Conservation (phyloP, 1,284 basidiomycete species). For the Microbotryum lychnidis-dioicae region DNA sequence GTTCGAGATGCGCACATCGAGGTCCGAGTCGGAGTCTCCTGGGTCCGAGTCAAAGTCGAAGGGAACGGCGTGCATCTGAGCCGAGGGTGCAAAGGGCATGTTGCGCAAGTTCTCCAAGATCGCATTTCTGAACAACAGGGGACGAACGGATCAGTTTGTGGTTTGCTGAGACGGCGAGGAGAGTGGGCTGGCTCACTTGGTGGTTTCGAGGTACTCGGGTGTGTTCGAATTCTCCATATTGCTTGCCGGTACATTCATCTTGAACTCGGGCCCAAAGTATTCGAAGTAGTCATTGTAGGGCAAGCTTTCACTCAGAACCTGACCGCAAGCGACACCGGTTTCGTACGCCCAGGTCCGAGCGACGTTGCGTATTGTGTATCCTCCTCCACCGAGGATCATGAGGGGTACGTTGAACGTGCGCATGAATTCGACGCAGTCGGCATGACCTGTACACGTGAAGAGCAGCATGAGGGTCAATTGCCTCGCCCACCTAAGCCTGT, state of each 20-base stretch:
- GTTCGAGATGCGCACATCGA: slow-evolving; percentile 38
- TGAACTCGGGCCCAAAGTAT: slow-evolving; percentile 93
- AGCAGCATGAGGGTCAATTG: neutral
- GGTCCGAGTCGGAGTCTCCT: slow-evolving; percentile 43
- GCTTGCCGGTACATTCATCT: slow-evolving; percentile 79
- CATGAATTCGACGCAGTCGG: slow-evolving; percentile 80
- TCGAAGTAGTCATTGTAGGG: slow-evolving; percentile 97
- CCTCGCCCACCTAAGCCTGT: neutral
- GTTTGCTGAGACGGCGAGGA: neutral
- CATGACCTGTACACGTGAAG: slow-evolving; percentile 50
- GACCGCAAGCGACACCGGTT: slow-evolving; percentile 83
- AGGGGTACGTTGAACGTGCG: slow-evolving; percentile 77
- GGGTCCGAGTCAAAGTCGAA: slow-evolving; percentile 58
- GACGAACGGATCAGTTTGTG: slow-evolving; percentile 5
- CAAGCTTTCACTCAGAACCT: slow-evolving; percentile 64
- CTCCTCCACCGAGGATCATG: slow-evolving; percentile 88
- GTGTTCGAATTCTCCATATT: slow-evolving; percentile 94
- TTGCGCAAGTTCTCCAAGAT: slow-evolving; percentile 72
- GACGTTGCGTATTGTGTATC: slow-evolving; percentile 88
- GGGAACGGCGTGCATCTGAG: slow-evolving; percentile 77
- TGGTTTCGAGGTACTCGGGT: slow-evolving; percentile 70
- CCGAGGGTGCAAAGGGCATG: slow-evolving; percentile 74
- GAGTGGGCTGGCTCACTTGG: slow-evolving; percentile 50
- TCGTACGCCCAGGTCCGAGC: slow-evolving; percentile 94
- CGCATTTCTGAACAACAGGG: slow-evolving; percentile 47